Evolutionary conservation across 2,329 filamentous ascomycete genomes (phyloP).

Genomic region (Beauveria varroae): DNA sequence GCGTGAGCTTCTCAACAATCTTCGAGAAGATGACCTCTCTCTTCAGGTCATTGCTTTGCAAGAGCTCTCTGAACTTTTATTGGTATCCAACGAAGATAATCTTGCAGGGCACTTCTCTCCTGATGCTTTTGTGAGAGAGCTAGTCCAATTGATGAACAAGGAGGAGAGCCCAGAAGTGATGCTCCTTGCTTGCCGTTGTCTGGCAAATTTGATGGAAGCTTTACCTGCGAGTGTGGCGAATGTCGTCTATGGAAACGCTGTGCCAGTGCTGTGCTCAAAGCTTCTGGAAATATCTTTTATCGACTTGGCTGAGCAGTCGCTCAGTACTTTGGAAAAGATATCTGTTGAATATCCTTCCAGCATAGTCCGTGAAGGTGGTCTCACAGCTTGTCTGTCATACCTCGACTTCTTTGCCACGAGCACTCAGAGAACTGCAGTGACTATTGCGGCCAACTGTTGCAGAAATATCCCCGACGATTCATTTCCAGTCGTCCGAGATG

Average conservation of each 20-base stretch:
- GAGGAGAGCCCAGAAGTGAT: conserved; percentile 96
- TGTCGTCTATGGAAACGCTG: conserved; percentile 94
- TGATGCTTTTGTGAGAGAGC: conserved; percentile 90
- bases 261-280: conserved; percentile 90
- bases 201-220: conserved; percentile 97
- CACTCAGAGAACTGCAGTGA: conserved; percentile 93
- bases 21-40: conserved; percentile 81
- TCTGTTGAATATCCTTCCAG: conserved; percentile 91
- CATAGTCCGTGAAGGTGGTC: conserved; percentile 89
- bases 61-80: conserved; percentile 84
- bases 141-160: conserved; percentile 86
- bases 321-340: conserved; percentile 96
- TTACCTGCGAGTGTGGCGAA: conserved; percentile 87
- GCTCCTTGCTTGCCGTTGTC: conserved; percentile 88
- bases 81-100: conserved; percentile 95
- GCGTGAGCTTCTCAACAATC: conserved; percentile 65
- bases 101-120: conserved; percentile 91
- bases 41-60: conserved; percentile 87
- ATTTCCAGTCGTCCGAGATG: conserved; percentile 83
- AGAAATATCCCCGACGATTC: conserved; percentile 93
- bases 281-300: conserved; percentile 95
- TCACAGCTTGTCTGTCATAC: conserved; percentile 92
- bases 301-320: conserved; percentile 90
- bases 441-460: conserved; percentile 96
- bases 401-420: conserved; percentile 97